These are phyloP conservation scores for Camellia lanceoleosa DNA, from an alignment of 148 eudicot genomes.

Conservation along the genomic window DNA sequence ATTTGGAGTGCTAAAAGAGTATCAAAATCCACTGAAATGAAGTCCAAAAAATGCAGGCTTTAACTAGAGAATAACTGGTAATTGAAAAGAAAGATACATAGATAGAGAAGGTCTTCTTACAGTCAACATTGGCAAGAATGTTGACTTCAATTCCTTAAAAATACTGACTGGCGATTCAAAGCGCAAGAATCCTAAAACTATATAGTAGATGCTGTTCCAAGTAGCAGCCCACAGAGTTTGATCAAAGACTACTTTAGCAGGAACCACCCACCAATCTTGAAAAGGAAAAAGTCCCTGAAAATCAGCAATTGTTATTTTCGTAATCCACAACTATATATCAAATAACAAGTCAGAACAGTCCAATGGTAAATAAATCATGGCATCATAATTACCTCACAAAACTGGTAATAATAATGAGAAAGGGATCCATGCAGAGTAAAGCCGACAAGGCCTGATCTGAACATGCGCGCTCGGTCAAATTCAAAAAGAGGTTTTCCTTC, in stretches of 20 bases:
- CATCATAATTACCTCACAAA: constrained; percentile 69
- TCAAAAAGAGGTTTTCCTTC: constrained; percentile 96
- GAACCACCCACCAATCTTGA: constrained; percentile 96
- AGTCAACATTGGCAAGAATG: constrained; percentile 90
- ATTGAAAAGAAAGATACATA: background rate
- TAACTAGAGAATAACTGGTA: background rate
- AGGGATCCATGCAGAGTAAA: constrained; percentile 91
- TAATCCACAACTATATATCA: background rate
- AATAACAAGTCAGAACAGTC: constrained; percentile 2
- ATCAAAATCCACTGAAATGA: background rate
- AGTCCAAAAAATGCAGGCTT: background rate
- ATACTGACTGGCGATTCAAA: constrained; percentile 74
- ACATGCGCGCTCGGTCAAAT: constrained; percentile 83
- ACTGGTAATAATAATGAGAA: constrained; percentile 90
- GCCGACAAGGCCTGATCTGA: constrained; percentile 91
- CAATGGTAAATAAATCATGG: background rate
- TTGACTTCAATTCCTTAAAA: constrained; percentile 62
- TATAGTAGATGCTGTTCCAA: constrained; percentile 93
- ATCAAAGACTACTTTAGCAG: constrained; percentile 81
- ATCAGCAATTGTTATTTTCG: constrained; percentile 5
- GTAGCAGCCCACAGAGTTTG: constrained; percentile 86
- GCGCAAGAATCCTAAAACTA: constrained; percentile 66
- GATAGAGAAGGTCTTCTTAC: constrained; percentile 39
- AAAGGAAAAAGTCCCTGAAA: constrained; percentile 76
- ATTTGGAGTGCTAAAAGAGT: background rate